These are phyloP conservation scores for Didymella pomorum DNA, from an alignment of 2,329 filamentous ascomycete species.

Conservation along the genomic window DNA sequence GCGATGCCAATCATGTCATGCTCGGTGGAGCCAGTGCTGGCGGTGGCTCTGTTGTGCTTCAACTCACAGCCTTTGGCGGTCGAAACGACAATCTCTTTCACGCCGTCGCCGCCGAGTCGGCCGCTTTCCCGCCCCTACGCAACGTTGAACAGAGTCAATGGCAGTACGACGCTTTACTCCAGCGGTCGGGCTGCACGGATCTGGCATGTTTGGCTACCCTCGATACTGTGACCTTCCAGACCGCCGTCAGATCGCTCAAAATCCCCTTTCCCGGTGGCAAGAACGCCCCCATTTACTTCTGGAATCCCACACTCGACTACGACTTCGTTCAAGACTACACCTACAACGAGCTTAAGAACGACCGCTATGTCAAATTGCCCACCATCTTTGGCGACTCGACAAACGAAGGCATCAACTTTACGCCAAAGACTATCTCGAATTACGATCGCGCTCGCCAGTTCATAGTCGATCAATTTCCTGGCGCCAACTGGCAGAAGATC, in stretches of 20 bases:
- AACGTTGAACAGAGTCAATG: slow-evolving; percentile 52
- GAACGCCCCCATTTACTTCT: slow-evolving; percentile 50
- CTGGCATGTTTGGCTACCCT: slow-evolving; percentile 51
- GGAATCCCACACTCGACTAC: slow-evolving; percentile 54
- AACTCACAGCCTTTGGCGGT: slow-evolving; percentile 50
- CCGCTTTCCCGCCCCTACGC: slow-evolving; percentile 51
- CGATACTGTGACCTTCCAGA: slow-evolving; percentile 50
- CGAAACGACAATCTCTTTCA: slow-evolving; percentile 49
- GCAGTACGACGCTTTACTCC: slow-evolving; percentile 52
- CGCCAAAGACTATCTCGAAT: slow-evolving; percentile 46
- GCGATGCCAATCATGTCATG: slow-evolving; percentile 51
- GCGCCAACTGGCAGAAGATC: slow-evolving; percentile 41
- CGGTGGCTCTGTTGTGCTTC: slow-evolving; percentile 50
- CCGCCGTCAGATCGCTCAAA: slow-evolving; percentile 45
- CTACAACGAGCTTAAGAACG: slow-evolving; percentile 47
- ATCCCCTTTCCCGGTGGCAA: slow-evolving; percentile 50
- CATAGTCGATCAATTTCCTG: slow-evolving; percentile 50
- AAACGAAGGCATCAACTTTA: slow-evolving; percentile 55
- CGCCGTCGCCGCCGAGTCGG: slow-evolving; percentile 45
- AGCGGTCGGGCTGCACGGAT: slow-evolving; percentile 47
- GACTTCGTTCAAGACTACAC: slow-evolving; percentile 54
- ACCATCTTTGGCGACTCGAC: slow-evolving; percentile 57
- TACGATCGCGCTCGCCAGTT: slow-evolving; percentile 48
- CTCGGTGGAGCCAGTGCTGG: slow-evolving; percentile 52
- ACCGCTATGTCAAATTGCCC: slow-evolving; percentile 52